phyloP scores from a whole-genome alignment of 441 rosid species.

The Bruguiera hainesii region DNA sequence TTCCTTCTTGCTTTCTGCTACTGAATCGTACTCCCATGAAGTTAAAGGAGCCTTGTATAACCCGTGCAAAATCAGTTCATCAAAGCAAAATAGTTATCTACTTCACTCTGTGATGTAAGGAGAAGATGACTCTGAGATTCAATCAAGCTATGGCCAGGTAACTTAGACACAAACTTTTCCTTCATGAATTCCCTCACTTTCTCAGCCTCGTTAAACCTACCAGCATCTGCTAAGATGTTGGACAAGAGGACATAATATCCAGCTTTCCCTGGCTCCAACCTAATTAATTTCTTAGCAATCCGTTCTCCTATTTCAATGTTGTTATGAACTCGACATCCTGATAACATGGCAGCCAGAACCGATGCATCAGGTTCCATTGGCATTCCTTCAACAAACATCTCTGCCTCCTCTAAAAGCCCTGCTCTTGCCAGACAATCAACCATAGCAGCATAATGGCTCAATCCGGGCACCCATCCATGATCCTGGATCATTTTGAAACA shows the following conservation, averaged over 20 bases:
- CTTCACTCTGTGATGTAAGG: neutral
- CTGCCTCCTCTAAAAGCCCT: conserved; percentile 54
- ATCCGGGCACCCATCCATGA: conserved; percentile 33
- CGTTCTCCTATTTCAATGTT: conserved; percentile 57
- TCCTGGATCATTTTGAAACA: conserved; percentile 41
- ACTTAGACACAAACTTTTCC: conserved; percentile 38
- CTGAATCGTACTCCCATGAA: too few species aligned
- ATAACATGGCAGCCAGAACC: conserved; percentile 46
- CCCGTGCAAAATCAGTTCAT: too few species aligned
- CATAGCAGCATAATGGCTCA: conserved; percentile 54
- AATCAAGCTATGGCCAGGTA: conserved; percentile 47
- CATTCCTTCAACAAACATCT: conserved; percentile 47
- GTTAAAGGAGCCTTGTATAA: too few species aligned
- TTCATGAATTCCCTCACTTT: conserved; percentile 43
- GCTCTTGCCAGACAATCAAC: conserved; percentile 58
- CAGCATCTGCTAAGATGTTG: conserved; percentile 39
- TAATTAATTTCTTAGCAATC: conserved; percentile 45
- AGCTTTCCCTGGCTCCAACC: conserved; percentile 44
- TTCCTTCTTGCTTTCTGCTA: too few species aligned
- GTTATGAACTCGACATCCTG: conserved; percentile 49
- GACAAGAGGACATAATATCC: conserved; percentile 52
- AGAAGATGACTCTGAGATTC: conserved; percentile 21
- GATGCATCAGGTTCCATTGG: conserved; percentile 56
- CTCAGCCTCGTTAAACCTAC: conserved; percentile 53
- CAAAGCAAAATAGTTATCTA: too few species aligned